Base-by-base conservation (phyloP, 2,329 filamentous ascomycete species). In the Aspergillus spinulosporus region DNA sequence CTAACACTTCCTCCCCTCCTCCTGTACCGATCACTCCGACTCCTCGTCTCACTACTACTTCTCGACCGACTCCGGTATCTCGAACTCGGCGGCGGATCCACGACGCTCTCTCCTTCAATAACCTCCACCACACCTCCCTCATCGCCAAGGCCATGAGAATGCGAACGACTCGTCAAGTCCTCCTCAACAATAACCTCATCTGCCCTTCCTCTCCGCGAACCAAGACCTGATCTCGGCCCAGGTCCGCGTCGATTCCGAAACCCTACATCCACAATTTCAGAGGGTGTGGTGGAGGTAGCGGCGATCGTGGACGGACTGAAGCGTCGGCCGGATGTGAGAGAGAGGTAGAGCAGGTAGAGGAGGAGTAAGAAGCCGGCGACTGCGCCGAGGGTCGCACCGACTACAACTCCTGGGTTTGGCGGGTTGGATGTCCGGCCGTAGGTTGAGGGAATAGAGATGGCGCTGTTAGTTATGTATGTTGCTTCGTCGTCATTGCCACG, bases 371-470 rank as follows among this genome's bases (percentile, higher is more conserved):
- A 81, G 51, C 77, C 83, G 29, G 71, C 75, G 47, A 81, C 72
- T 57, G 66, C 64, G 69, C 78, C 62, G 66, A 82, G 68, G 42
- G 43, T 46, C n/a, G 50, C 50, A 34, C 50, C 50, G 42, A 29
- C 50, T 12, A 52, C 14, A 3, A 47, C 43, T 12, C 50, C 50
- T 5, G 50, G 11, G 42, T 34, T 31, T 11, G 84, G 84, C 4
- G 83, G 80, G 28, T 36, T 83, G 73, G 51, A 5, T 12, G 14
- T 47, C 4, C 77, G 76, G 45, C 79, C 76, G 71, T 88, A 88
- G 62, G 83, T 83, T 29, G 82, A 80, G 1, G 85, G 84, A 63
- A 88, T 85, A 58, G 84, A 75, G 62, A 76, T 62, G 7, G 54
- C n/a, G 46, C 28, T 39, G 48, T 40, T 39, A 28, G 49, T 52